Evolutionary conservation across 306 rosid genomes (phyloP).

Genomic region (Castanea crenata): DNA sequence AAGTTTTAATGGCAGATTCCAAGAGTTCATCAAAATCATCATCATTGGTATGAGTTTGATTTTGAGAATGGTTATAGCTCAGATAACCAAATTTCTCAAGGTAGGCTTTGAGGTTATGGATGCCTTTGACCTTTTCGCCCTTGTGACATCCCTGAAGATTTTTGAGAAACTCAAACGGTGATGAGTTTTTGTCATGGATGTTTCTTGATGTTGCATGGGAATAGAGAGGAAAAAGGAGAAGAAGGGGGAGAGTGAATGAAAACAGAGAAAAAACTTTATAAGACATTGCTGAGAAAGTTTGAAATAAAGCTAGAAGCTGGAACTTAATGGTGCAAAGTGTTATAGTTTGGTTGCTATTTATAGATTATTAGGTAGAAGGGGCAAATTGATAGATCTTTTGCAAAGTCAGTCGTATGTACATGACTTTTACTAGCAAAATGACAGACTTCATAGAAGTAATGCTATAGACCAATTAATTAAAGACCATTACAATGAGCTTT

Average conservation of each 20-base stretch:
- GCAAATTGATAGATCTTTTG: background rate
- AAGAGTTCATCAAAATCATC: background rate
- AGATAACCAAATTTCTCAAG: background rate
- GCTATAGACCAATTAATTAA: too few relatives aligned
- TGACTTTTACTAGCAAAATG: too few relatives aligned
- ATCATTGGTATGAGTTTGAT: background rate
- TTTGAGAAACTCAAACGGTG: background rate
- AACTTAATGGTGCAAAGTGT: background rate
- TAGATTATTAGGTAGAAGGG: background rate
- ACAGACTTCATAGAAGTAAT: too few relatives aligned
- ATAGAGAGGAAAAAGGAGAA: background rate
- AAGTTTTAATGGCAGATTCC: background rate
- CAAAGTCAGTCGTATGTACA: background rate
- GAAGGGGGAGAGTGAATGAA: background rate
- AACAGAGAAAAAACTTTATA: background rate
- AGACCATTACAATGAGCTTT: too few relatives aligned
- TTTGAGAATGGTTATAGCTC: background rate
- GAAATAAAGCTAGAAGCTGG: background rate
- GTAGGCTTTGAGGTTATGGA: background rate
- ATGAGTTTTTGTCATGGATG: background rate
- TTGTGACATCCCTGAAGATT: background rate
- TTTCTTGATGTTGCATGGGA: background rate
- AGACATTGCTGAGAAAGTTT: background rate
- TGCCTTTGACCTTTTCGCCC: background rate
- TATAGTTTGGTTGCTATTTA: background rate